Evolutionary conservation across 768 basidiomycete genomes (phyloP).

Genomic region (Russula sp.): DNA sequence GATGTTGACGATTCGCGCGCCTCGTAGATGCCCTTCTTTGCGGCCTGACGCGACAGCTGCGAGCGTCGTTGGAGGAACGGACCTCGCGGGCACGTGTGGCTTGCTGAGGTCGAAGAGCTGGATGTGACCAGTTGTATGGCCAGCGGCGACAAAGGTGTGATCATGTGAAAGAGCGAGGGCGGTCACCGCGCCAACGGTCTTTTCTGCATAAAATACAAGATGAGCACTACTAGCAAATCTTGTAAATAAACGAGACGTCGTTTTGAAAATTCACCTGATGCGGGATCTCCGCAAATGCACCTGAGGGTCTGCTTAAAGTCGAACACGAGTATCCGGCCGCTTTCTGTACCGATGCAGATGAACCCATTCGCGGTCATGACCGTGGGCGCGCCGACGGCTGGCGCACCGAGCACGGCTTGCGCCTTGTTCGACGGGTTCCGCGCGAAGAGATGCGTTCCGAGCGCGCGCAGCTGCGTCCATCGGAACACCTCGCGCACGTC

Average conservation of each 20-base stretch:
- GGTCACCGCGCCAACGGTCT: slow-evolving; percentile 67
- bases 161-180: slow-evolving; percentile 88
- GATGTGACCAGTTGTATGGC: slow-evolving; percentile 78
- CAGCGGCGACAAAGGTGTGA: slow-evolving; percentile 86
- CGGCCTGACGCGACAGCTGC: slow-evolving; percentile 64
- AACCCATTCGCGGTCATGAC: slow-evolving; percentile 80
- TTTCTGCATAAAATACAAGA: slow-evolving; percentile 36
- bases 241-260: not conserved
- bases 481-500: slow-evolving; percentile 55
- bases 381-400: slow-evolving; percentile 59
- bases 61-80: slow-evolving; percentile 61
- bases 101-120: slow-evolving; percentile 77
- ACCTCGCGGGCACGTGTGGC: slow-evolving; percentile 59
- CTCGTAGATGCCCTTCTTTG: slow-evolving; percentile 78
- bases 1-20: slow-evolving; percentile 72
- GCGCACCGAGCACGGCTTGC: slow-evolving; percentile 51
- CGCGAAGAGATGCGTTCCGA: slow-evolving; percentile 51
- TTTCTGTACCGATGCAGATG: slow-evolving; percentile 81
- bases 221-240: slow-evolving; percentile 16
- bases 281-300: slow-evolving; percentile 68
- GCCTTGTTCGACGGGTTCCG: slow-evolving; percentile 46
- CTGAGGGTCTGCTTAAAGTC: slow-evolving; percentile 85
- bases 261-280: slow-evolving; percentile 40
- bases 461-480: slow-evolving; percentile 62
- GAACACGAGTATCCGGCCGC: slow-evolving; percentile 73